A percentile compares a stretch with the other conserved stretches of the same genome.
These are phyloP conservation scores for Podospora pseudocomata DNA, from an alignment of 495 filamentous ascomycete genomes.

Conservation along the genomic window DNA sequence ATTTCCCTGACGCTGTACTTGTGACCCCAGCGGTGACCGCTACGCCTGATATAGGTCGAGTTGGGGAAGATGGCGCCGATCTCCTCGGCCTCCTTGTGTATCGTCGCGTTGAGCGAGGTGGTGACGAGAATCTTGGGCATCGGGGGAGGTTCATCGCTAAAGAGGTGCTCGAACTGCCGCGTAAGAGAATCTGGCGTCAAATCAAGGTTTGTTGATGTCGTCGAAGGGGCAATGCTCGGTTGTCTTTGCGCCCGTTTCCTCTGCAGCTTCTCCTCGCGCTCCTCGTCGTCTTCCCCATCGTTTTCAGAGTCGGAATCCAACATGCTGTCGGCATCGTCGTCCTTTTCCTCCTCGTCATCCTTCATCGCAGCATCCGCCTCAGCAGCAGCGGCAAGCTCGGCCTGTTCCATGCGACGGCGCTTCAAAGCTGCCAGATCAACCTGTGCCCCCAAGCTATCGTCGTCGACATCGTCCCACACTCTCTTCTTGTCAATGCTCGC, in stretches of 20 bases:
- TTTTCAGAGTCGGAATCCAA: slow-evolving; percentile 25
- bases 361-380: slow-evolving; percentile 45
- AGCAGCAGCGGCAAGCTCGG: slow-evolving; percentile 47
- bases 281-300: slow-evolving; percentile 18
- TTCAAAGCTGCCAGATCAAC: slow-evolving; percentile 77
- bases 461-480: slow-evolving; percentile 88
- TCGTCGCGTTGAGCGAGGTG: slow-evolving; percentile 75
- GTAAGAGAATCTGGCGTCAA: slow-evolving; percentile 66
- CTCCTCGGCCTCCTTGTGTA: slow-evolving; percentile 75
- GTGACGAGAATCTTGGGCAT: slow-evolving; percentile 84
- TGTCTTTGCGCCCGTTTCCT: slow-evolving; percentile 53
- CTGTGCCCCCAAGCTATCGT: slow-evolving; percentile 68
- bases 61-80: slow-evolving; percentile 82
- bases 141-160: slow-evolving; percentile 56
- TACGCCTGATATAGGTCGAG: slow-evolving; percentile 77
- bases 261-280: slow-evolving; percentile 33
- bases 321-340: slow-evolving; percentile 40
- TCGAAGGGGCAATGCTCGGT: slow-evolving; percentile 54
- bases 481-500: slow-evolving; percentile 83
- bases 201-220: slow-evolving; percentile 66
- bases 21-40: slow-evolving; percentile 71
- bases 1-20: slow-evolving; percentile 91
- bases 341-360: slow-evolving; percentile 42
- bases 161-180: slow-evolving; percentile 77
- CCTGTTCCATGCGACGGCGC: slow-evolving; percentile 63